Base-by-base conservation (phyloP, 1,284 basidiomycete genomes). In the Marasmius sp. region DNA sequence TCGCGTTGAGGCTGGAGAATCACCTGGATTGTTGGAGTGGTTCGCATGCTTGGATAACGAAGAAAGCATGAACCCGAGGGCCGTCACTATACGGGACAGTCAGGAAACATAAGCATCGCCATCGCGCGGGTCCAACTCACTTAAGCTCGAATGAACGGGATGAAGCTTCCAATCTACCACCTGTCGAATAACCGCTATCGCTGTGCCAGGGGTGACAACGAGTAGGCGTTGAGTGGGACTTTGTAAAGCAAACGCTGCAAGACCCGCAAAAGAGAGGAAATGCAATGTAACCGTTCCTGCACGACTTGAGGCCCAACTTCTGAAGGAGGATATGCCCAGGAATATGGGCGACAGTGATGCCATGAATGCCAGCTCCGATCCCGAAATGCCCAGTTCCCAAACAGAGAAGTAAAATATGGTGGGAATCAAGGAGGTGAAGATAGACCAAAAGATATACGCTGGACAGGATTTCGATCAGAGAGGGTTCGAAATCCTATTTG, bases 341-440 rank as follows among this genome's bases (percentile, higher is more conserved):
- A 92, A 67, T 18, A 83, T 68, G 0, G 92, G 92, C 0, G 92
- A 86, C 22, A 95, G 80, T 12, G 86, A 84, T 5, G 83, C 80
- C 5, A 93, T 75, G 5, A 93, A 75, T 0, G 91, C 84, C 6
- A 91, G 77, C 71, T 94, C 92, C 37, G 88, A 85, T 2, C 92
- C 92, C n/a, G 91, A 83, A 55, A 90, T 80, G 53, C 88, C 91
- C 18, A 96, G 86, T 69, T 93, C 84, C 94, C 93, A 96, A 7
- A 96, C 88, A 27, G 92, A 94, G 78, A 93, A 95, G 76, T 95
- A 97, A 78, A 97, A 97, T 6, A 97, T 83, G 43, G 91, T 90
- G 0, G 92, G 89, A 9, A 91, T 86, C 20, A 97, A 83, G 1
- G 88, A 86, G 1, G 95, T 96, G 69, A 93, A 86, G 47, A 93